A percentile compares a stretch with the other conserved stretches of the same genome.
These are phyloP conservation scores for Euphorbia celastroides DNA, from an alignment of 441 rosid species.

Conservation along the genomic window DNA sequence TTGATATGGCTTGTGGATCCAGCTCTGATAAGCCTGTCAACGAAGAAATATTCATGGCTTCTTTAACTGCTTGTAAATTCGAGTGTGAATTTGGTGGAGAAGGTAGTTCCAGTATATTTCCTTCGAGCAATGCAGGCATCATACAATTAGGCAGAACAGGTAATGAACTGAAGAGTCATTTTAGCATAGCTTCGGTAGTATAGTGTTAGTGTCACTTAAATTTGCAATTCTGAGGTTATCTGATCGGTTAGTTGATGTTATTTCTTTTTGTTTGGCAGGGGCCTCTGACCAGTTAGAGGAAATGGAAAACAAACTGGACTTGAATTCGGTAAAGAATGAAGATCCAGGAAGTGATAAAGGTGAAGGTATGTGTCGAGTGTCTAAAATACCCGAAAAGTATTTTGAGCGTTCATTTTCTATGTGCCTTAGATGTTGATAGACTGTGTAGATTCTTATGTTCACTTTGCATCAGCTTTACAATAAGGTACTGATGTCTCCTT, in stretches of 20 bases:
- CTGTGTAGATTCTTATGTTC: not conserved
- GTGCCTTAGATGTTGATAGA: not conserved
- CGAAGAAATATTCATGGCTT: conserved; percentile 18
- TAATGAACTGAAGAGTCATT: conserved; percentile 23
- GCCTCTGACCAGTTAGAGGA: conserved; percentile 19
- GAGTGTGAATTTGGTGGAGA: conserved; percentile 20
- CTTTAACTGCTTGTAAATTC: conserved; percentile 10
- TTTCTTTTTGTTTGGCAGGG: conserved; percentile 26
- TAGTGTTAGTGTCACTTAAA: too few relatives aligned
- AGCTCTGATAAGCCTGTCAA: conserved; percentile 21
- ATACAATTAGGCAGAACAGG: conserved; percentile 19
- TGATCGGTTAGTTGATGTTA: not conserved
- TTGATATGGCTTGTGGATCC: conserved; percentile 25
- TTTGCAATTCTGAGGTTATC: too few relatives aligned
- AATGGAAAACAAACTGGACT: conserved; percentile 14
- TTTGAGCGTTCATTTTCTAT: not conserved
- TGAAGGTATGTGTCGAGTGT: conserved; percentile 11
- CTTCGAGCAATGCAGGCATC: conserved; percentile 18
- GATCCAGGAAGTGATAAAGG: conserved; percentile 18
- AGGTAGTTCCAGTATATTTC: conserved; percentile 18
- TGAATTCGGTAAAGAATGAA: conserved; percentile 17
- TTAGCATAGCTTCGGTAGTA: conserved; percentile 2
- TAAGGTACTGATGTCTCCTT: conserved; percentile 12
- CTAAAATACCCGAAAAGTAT: conserved; percentile 9
- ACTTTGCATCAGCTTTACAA: not conserved